Conservation (phyloP, 371 early-diverging fungal species). For the Dichotomocladium elegans region DNA sequence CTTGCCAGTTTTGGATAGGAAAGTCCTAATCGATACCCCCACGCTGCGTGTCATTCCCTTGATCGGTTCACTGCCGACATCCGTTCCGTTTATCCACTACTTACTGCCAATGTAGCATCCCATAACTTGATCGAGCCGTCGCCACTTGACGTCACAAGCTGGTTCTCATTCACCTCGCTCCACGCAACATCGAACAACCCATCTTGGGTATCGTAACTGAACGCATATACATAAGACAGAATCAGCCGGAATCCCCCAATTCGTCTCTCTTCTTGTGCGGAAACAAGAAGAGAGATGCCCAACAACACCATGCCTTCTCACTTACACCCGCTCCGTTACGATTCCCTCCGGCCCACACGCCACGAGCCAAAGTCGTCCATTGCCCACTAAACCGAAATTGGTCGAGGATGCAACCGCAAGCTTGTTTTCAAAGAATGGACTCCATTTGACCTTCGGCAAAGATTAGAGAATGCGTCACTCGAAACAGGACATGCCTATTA, state of each 20-base stretch:
- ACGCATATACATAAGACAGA: background rate
- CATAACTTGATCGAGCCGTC: conserved; percentile 93
- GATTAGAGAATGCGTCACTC: background rate
- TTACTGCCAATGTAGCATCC: conserved; percentile 79
- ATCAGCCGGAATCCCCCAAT: background rate
- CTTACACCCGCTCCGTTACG: conserved; percentile 66
- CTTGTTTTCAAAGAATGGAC: conserved; percentile 88
- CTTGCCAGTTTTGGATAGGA: conserved; percentile 90
- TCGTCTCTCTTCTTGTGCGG: background rate
- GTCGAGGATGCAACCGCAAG: conserved; percentile 88
- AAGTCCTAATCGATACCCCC: conserved; percentile 59
- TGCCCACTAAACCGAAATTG: conserved; percentile 95
- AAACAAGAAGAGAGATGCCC: too few species aligned
- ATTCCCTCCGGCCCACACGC: conserved; percentile 58
- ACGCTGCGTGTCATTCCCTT: background rate
- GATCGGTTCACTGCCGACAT: background rate
- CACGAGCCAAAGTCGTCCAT: conserved; percentile 81
- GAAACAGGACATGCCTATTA: background rate
- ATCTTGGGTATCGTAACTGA: conserved; percentile 93
- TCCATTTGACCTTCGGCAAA: conserved; percentile 73
- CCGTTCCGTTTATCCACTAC: too few species aligned
- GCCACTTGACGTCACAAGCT: conserved; percentile 85
- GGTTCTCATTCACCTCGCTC: conserved; percentile 94
- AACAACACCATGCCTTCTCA: background rate
- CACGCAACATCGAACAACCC: conserved; percentile 91